Evolutionary conservation across 2,329 filamentous ascomycete species (phyloP).

Genomic region (Aspergillus persii): DNA sequence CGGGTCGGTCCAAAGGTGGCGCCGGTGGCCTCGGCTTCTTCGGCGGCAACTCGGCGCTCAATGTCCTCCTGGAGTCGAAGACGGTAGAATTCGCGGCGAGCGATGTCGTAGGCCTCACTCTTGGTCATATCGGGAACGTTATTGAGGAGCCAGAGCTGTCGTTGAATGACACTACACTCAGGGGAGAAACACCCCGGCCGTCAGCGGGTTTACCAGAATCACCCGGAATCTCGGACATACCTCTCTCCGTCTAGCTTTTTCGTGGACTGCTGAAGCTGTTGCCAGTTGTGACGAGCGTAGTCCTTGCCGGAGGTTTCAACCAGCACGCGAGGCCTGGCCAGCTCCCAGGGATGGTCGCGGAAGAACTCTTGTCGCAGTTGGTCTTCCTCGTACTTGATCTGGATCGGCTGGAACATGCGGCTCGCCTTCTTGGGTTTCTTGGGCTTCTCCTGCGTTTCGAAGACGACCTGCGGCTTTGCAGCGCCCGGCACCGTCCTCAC

Average conservation of each 20-base stretch:
- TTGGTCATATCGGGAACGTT: conserved; percentile 58
- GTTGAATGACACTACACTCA: conserved; percentile 74
- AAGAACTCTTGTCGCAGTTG: conserved; percentile 77
- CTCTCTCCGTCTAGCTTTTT: conserved; percentile 80
- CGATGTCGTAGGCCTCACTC: conserved; percentile 76
- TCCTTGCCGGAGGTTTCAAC: conserved; percentile 86
- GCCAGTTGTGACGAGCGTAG: conserved; percentile 74
- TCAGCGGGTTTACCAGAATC: conserved; percentile 8
- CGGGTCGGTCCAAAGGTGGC: conserved; percentile 81
- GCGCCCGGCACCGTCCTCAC: conserved; percentile 30
- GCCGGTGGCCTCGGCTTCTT: conserved; percentile 82
- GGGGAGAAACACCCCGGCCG: conserved; percentile 2
- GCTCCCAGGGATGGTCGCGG: conserved; percentile 93
- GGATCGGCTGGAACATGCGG: conserved; percentile 75
- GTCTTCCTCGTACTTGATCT: conserved; percentile 81
- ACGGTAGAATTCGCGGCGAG: conserved; percentile 86
- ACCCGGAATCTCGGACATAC: conserved; percentile 47
- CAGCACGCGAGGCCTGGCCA: conserved; percentile 81
- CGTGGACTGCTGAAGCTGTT: conserved; percentile 68
- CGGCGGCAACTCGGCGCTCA: conserved; percentile 74
- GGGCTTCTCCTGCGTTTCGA: conserved; percentile 35
- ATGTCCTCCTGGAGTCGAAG: conserved; percentile 80
- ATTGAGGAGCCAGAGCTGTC: conserved; percentile 81
- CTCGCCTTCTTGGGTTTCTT: conserved; percentile 63
- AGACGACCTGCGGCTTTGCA: conserved; percentile 34